phyloP scores from a whole-genome alignment of 768 basidiomycete genomes.

The Coprinopsis sp. region DNA sequence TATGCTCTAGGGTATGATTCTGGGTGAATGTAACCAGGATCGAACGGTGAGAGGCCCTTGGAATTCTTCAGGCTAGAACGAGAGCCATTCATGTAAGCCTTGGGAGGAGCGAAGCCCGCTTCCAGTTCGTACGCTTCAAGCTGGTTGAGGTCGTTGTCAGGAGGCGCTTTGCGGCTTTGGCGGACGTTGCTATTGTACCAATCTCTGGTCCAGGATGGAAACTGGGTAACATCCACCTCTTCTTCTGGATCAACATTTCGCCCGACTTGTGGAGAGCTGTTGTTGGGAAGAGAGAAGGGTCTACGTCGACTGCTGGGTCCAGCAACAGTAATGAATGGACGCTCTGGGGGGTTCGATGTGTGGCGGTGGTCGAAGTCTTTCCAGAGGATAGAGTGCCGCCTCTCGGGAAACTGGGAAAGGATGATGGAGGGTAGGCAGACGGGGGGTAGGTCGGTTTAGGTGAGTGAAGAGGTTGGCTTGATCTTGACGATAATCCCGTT shows the following conservation, averaged over 20 bases:
- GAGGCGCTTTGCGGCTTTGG: conserved; percentile 11
- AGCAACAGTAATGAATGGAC: conserved; percentile 20
- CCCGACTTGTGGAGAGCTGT: conserved; percentile 18
- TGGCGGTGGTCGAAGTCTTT: conserved; percentile 10
- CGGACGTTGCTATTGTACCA: conserved; percentile 46
- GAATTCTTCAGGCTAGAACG: not conserved
- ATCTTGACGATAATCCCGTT: conserved; percentile 4
- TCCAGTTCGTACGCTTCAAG: conserved; percentile 9
- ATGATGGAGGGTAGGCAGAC: conserved; percentile 24
- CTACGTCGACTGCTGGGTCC: conserved; percentile 25
- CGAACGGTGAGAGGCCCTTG: conserved; percentile 26
- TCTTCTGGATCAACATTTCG: conserved; percentile 22
- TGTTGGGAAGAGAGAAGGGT: conserved; percentile 45
- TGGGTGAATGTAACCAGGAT: conserved; percentile 22
- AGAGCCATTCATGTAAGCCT: not conserved
- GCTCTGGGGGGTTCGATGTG: conserved; percentile 19
- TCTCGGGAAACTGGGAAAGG: conserved; percentile 39
- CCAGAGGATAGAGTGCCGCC: conserved; percentile 39
- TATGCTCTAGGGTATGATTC: conserved; percentile 9
- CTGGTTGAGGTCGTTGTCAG: conserved; percentile 20
- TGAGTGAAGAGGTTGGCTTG: conserved; percentile 10
- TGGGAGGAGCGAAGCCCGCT: conserved; percentile 11
- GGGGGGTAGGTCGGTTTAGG: conserved; percentile 18
- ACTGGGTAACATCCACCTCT: conserved; percentile 57
- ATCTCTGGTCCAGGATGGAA: conserved; percentile 58